phyloP scores from a whole-genome alignment of 2,329 filamentous ascomycete species.

The Paecilomyces sp. region DNA sequence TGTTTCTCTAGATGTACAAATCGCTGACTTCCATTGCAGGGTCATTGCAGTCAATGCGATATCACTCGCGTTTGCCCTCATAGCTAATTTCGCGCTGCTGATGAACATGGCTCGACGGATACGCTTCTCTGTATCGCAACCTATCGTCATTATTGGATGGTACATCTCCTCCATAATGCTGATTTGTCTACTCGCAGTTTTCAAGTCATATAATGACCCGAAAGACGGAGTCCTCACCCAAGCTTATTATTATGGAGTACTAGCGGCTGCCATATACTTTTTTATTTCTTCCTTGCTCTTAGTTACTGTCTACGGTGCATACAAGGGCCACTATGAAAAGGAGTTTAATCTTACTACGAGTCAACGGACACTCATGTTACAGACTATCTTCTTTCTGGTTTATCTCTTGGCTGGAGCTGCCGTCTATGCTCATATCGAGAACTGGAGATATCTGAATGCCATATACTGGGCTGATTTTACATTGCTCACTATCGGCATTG shows the following conservation, averaged over 20 bases:
- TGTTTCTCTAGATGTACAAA: slow-evolving; percentile 1
- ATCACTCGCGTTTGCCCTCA: slow-evolving; percentile 47
- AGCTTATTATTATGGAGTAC: slow-evolving; percentile 54
- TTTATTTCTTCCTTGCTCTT: slow-evolving; percentile 49
- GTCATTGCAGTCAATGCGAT: slow-evolving; percentile 49
- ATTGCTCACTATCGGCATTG: slow-evolving; percentile 28
- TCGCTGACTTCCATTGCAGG: slow-evolving; percentile 20
- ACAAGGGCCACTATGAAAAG: slow-evolving; percentile 46
- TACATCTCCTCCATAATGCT: slow-evolving; percentile 48
- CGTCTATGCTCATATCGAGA: slow-evolving; percentile 29
- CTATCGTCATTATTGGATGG: slow-evolving; percentile 56
- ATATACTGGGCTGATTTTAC: slow-evolving; percentile 30
- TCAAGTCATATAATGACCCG: slow-evolving; percentile 7
- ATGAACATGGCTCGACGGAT: slow-evolving; percentile 54
- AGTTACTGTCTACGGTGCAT: slow-evolving; percentile 50
- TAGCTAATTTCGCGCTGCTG: slow-evolving; percentile 49
- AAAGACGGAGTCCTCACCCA: slow-evolving; percentile 44
- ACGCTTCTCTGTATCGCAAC: slow-evolving; percentile 49
- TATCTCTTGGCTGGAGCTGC: slow-evolving; percentile 34
- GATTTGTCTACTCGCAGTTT: slow-evolving; percentile 35
- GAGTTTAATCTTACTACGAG: slow-evolving; percentile 50
- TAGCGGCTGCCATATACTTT: slow-evolving; percentile 51
- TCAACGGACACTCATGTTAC: slow-evolving; percentile 47
- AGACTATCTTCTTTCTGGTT: slow-evolving; percentile 34
- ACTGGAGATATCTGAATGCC: slow-evolving; percentile 27